Percentiles rank a stretch among this genome's conserved stretches.
Evolutionary conservation across 2,329 filamentous ascomycete species (phyloP).

Genomic region (Akanthomyces muscarius): DNA sequence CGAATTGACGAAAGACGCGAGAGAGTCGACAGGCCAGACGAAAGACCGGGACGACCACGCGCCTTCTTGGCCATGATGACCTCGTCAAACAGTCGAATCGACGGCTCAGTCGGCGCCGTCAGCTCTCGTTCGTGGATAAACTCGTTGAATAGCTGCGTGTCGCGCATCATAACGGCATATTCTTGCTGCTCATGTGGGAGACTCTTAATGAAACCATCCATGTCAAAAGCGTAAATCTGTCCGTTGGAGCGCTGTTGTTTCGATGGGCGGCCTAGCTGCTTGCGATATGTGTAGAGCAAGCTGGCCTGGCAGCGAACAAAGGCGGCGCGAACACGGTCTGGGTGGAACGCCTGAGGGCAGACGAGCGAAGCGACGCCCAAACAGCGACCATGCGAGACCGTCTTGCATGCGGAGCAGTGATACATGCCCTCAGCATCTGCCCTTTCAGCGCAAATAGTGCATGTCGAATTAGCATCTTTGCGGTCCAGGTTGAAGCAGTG

Average conservation of each 20-base stretch:
- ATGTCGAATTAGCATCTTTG: slow-evolving; percentile 57
- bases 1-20: slow-evolving; percentile 58
- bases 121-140: slow-evolving; percentile 80
- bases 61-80: slow-evolving; percentile 75
- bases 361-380: slow-evolving; percentile 61
- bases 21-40: slow-evolving; percentile 48
- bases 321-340: slow-evolving; percentile 58
- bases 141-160: slow-evolving; percentile 71
- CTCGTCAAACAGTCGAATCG: slow-evolving; percentile 76
- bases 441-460: slow-evolving; percentile 73
- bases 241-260: slow-evolving; percentile 58
- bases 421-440: slow-evolving; percentile 70
- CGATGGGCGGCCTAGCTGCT: slow-evolving; percentile 55
- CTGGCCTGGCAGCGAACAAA: slow-evolving; percentile 65
- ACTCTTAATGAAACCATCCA: slow-evolving; percentile 61
- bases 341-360: slow-evolving; percentile 58
- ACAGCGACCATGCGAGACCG: slow-evolving; percentile 55
- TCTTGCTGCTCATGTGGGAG: slow-evolving; percentile 63
- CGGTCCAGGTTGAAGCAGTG: slow-evolving; percentile 69
- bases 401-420: slow-evolving; percentile 63
- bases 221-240: slow-evolving; percentile 61
- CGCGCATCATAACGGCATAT: slow-evolving; percentile 59
- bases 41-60: slow-evolving; percentile 61
- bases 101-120: slow-evolving; percentile 55
- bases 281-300: slow-evolving; percentile 62